Percentiles rank a stretch among this genome's conserved stretches.
These are phyloP conservation scores for Abrus pulchellus DNA, from an alignment of 306 rosid genomes.

Conservation along the genomic window DNA sequence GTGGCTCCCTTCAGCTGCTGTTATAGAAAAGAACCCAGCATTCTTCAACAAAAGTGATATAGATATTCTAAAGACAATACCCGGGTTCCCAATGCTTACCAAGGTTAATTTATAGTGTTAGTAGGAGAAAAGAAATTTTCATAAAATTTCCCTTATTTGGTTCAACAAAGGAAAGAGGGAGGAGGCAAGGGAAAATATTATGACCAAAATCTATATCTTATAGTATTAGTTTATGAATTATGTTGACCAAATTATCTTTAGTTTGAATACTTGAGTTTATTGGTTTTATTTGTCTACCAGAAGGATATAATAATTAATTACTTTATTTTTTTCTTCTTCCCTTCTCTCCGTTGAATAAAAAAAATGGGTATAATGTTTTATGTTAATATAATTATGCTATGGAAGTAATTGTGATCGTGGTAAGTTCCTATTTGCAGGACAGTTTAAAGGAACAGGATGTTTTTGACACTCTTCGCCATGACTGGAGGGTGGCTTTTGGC, in stretches of 20 bases:
- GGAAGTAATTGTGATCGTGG: constrained; percentile 24
- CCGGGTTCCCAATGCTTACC: constrained; percentile 88
- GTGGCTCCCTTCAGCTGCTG: constrained; percentile 93
- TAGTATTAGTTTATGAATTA: too few relatives aligned
- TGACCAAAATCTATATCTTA: too few relatives aligned
- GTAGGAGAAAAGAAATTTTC: neutral
- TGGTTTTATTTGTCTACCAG: too few relatives aligned
- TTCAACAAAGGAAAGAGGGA: neutral
- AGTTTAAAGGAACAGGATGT: constrained; percentile 64
- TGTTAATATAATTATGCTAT: neutral
- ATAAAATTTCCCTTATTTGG: neutral
- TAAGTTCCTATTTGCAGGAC: constrained; percentile 58
- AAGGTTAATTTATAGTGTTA: constrained; percentile 60
- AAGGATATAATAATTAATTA: too few relatives aligned
- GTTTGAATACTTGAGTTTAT: neutral
- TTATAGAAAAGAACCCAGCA: constrained; percentile 72
- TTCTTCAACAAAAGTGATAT: constrained; percentile 80
- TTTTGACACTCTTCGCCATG: constrained; percentile 82
- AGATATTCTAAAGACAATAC: constrained; percentile 72
- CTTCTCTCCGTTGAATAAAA: neutral
- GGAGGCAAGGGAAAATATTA: too few relatives aligned
- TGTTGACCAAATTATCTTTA: neutral
- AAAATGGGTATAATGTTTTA: neutral
- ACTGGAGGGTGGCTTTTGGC: constrained; percentile 78
- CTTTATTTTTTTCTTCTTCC: neutral